Percentiles rank a stretch among this genome's conserved stretches.
These are phyloP conservation scores for Colletotrichum sp. DNA, from an alignment of 2,329 filamentous ascomycete species.

Conservation along the genomic window DNA sequence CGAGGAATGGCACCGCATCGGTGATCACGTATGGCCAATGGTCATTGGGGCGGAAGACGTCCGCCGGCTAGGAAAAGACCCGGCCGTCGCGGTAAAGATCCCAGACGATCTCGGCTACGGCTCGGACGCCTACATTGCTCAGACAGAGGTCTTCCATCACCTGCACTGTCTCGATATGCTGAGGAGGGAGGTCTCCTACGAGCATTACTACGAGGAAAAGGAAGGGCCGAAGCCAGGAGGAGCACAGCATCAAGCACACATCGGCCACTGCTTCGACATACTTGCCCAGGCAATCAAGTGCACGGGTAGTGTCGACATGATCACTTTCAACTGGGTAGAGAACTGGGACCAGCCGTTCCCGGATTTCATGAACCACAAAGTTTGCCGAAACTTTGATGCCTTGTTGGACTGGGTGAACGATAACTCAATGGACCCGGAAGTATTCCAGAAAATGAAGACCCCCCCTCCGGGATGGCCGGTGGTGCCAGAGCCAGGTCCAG, in stretches of 20 bases:
- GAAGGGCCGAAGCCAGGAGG: constrained; percentile 1
- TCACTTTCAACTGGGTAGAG: constrained; percentile 36
- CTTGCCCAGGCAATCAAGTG: constrained; percentile 35
- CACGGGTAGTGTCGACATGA: constrained; percentile 32
- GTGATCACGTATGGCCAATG: background rate
- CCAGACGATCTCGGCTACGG: constrained; percentile 33
- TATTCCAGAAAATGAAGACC: background rate
- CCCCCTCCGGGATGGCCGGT: constrained; percentile 1
- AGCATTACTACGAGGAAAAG: constrained; percentile 1
- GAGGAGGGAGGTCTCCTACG: constrained; percentile 20
- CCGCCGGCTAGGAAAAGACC: constrained; percentile 32
- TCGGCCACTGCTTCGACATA: constrained; percentile 34
- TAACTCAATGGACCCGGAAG: constrained; percentile 1
- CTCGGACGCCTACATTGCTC: constrained; percentile 33
- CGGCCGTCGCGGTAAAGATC: constrained; percentile 26
- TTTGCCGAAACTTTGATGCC: constrained; percentile 33
- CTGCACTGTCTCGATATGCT: constrained; percentile 42
- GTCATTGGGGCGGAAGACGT: background rate
- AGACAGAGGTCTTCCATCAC: constrained; percentile 41
- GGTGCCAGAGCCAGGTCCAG: background rate
- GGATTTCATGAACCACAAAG: constrained; percentile 34
- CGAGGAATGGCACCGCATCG: constrained; percentile 2
- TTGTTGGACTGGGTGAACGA: constrained; percentile 19
- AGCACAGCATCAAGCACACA: constrained; percentile 25
- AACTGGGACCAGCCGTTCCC: constrained; percentile 32